These are phyloP conservation scores for Macrolepiota albuminosa DNA, from an alignment of 768 basidiomycete genomes.

Conservation along the genomic window DNA sequence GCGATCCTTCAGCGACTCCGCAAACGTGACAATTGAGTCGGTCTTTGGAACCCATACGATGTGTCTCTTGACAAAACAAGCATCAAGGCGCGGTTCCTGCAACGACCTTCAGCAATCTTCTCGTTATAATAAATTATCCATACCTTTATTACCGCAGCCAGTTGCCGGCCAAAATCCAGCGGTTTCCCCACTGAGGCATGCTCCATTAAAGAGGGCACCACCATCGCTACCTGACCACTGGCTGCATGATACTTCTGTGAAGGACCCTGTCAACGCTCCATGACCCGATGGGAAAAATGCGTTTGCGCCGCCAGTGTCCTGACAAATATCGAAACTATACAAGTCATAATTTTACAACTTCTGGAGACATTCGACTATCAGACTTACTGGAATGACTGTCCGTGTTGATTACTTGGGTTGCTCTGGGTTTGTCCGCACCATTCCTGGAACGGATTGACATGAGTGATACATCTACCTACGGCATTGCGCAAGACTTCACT, in stretches of 20 bases:
- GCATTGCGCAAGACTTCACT: slow-evolving; percentile 16
- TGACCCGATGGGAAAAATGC: slow-evolving; percentile 57
- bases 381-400: slow-evolving; percentile 45
- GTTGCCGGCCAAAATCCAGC: slow-evolving; percentile 47
- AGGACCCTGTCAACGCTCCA: slow-evolving; percentile 49
- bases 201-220: slow-evolving; percentile 37
- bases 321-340: slow-evolving; percentile 55
- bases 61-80: background rate
- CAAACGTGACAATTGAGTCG: slow-evolving; percentile 12
- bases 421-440: slow-evolving; percentile 51
- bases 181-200: slow-evolving; percentile 46
- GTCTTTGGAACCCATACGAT: background rate
- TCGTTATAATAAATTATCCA: background rate
- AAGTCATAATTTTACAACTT: background rate
- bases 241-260: slow-evolving; percentile 51
- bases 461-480: background rate
- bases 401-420: slow-evolving; percentile 37
- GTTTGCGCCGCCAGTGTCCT: slow-evolving; percentile 46
- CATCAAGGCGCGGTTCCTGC: slow-evolving; percentile 16
- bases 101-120: slow-evolving; percentile 2
- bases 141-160: slow-evolving; percentile 53
- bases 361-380: background rate
- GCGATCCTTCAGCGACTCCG: slow-evolving; percentile 25
- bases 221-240: slow-evolving; percentile 56
- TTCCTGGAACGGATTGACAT: slow-evolving; percentile 20